A percentile compares a stretch with the other conserved stretches of the same genome.
Conservation (phyloP, 2,329 filamentous ascomycete species). For the Ceratocystis colombiana region DNA sequence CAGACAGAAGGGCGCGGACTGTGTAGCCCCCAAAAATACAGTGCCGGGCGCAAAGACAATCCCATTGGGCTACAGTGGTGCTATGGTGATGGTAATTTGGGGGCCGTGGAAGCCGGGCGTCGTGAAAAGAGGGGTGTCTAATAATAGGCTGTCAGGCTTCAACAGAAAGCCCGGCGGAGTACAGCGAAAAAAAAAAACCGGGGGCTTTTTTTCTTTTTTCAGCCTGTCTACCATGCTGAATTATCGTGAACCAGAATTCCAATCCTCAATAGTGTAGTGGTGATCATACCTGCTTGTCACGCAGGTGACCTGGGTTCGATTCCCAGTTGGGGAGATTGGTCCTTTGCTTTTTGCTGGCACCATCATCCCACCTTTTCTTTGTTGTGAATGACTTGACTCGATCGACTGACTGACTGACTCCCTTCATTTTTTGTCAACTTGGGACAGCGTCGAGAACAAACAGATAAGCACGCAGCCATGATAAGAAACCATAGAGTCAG, state of each 20-base stretch:
- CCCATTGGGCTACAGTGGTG: too few relatives aligned
- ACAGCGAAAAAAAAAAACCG: too few relatives aligned
- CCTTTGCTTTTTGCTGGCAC: neutral
- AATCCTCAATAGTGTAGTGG: slow-evolving; percentile 19
- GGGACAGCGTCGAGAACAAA: neutral
- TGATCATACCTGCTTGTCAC: slow-evolving; percentile 16
- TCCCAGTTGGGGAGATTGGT: slow-evolving; percentile 11
- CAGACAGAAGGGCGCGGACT: too few relatives aligned
- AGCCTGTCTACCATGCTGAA: fast-evolving
- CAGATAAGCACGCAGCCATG: neutral
- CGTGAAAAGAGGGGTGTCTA: too few relatives aligned
- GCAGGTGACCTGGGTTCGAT: slow-evolving; percentile 21
- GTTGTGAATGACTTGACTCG: neutral
- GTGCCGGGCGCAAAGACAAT: too few relatives aligned
- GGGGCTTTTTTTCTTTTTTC: neutral
- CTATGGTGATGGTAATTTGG: too few relatives aligned
- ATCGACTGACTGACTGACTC: neutral
- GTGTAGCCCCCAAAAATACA: too few relatives aligned
- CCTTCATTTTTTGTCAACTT: neutral
- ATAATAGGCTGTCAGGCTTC: too few relatives aligned
- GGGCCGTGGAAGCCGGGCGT: too few relatives aligned
- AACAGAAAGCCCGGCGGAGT: too few relatives aligned
- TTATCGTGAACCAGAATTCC: neutral
- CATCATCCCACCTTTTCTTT: too few relatives aligned
- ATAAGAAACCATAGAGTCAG: slow-evolving; percentile 9